Evolutionary conservation across 768 basidiomycete genomes (phyloP), one percentile per base, ranked within the genome.

Genomic region (Leucogyrophana mollusca): DNA sequence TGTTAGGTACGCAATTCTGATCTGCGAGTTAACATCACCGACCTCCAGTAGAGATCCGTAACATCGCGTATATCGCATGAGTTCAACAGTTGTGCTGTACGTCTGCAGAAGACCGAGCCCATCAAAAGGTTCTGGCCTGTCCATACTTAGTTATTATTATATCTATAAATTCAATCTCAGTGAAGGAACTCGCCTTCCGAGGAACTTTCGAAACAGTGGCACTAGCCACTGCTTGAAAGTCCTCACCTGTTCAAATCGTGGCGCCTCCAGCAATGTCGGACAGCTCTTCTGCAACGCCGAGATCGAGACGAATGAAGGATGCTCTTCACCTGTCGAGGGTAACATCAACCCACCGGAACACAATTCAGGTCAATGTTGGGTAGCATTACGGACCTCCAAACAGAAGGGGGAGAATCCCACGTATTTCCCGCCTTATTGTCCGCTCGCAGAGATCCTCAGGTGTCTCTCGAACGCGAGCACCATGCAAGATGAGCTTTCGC

Each of bases 221-320:
- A 88, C 60, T 24, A 92, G 69, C 90, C 90, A 92, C 39, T 80
- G 77, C 45, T 72, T 74, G 45, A 90, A 75, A 8, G 78, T 78
- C 54, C 83, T 73, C 30, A 87, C 79, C 66, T 90, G 87, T 52
- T 90, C 87, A 51, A 80, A 90, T 17, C 85, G 79, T 18, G 86
- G 73, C 3, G 86, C 82, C 4, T 63, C 63, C 23, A 81, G 56
- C 34, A 85, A 57, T 4, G 65, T 68, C 8, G 55, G 62, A 58
- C 83, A 87, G 21, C 62, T 68, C 13, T 58, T 52, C 10, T 72
- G 60, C 14, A 82, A 53, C n/a, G 58, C 58, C 4, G 66, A 55
- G 10, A 70, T 65, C n/a, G 76, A 74, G 6, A 57, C 47, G 46
- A 66, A 59, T 23, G 54, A 44, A 11, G 55, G 37, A 10, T 54